These are phyloP conservation scores for Clausena lansium DNA, from an alignment of 345 rosid species.

Conservation along the genomic window DNA sequence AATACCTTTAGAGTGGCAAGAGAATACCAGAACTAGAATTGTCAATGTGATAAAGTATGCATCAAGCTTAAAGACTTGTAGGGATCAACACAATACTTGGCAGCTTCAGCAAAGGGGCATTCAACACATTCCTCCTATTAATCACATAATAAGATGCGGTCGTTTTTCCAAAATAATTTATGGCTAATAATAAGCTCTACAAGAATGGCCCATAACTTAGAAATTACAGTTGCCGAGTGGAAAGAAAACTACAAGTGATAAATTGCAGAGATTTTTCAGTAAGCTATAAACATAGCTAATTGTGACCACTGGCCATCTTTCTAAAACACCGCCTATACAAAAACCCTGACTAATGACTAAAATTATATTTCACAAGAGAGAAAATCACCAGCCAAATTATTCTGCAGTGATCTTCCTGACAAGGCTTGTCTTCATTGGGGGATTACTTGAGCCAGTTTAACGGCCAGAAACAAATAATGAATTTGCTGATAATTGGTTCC, in stretches of 20 bases:
- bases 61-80: background rate
- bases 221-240: constrained; percentile 24
- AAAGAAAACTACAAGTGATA: constrained; percentile 24
- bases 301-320: constrained; percentile 26
- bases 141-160: constrained; percentile 6
- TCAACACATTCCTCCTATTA: background rate
- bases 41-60: too few relatives aligned
- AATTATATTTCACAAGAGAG: constrained; percentile 23
- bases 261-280: constrained; percentile 20
- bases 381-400: constrained; percentile 21
- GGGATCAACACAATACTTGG: background rate
- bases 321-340: constrained; percentile 42
- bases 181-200: constrained; percentile 26
- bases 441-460: constrained; percentile 34
- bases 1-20: background rate
- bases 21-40: background rate
- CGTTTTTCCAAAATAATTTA: constrained; percentile 18
- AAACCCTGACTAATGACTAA: constrained; percentile 17
- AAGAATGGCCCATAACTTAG: constrained; percentile 26
- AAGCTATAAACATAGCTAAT: constrained; percentile 28
- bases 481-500: constrained; percentile 54
- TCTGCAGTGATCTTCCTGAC: constrained; percentile 21
- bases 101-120: background rate
- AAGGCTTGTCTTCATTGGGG: constrained; percentile 16
- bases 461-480: constrained; percentile 80